Evolutionary conservation across 129 eudicot genomes (phyloP), one percentile per base, ranked within the genome.

Genomic region (Chrysanthemum lavandulifolium): DNA sequence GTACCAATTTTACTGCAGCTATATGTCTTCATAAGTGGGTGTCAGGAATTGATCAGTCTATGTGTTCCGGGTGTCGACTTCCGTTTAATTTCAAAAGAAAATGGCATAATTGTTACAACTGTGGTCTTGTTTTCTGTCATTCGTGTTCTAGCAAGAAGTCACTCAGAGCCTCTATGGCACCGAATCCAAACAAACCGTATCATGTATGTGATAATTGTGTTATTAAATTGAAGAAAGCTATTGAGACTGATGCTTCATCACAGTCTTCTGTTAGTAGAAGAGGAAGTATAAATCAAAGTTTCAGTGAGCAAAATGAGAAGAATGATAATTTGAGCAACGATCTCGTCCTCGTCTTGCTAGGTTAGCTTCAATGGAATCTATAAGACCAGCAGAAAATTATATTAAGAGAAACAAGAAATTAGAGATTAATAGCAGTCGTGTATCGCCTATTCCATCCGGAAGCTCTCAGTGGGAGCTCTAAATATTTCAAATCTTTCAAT

Each of bases 141-240:
- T 79, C 91, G 13, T 95, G 99, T 79, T 90, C 94, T 82, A 79
- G 78, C 61, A 84, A 78, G 81, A 95, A 88, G 78, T 90, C 99
- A 63, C 59, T 91, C 19, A 86, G 84, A 76, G 97, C 99, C 57
- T 86, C 97, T 11, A 79, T 95, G 85, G 99, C 99, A 63, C 97
- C 96, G 0, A 88, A 78, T 61, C 82, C 76, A 43, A 91, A 73
- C 80, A 95, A 90, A 85, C 92, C 99, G 0, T 95, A 88, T 69
- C 99, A 96, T 68, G 99, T 95, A 56, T 95, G 99, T 74, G 97
- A 95, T 80, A 94, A 85, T 69, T 95, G 99, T 77, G 90, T 77
- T 62, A 71, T 57, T 54, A 95, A 85, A 73, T 76, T 95, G 79
- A 86, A 91, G 76, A 90, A 86, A 80, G 78, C 75, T 13, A 40